Conservation (phyloP, 2,329 filamentous ascomycete genomes). For the Fonsecaea pedrosoi region DNA sequence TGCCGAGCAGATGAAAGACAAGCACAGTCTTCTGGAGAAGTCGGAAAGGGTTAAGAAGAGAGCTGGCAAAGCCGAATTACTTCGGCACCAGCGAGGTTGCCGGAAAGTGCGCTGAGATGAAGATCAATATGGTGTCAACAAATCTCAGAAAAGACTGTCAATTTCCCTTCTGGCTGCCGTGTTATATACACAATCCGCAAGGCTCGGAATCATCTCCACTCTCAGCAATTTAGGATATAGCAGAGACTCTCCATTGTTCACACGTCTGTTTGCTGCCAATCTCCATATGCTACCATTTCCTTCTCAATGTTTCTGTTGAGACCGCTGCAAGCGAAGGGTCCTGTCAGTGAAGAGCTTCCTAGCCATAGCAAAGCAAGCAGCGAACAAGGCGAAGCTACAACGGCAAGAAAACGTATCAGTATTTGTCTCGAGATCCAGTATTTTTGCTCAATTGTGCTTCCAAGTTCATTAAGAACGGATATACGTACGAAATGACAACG, state of each 20-base stretch:
- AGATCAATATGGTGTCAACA: slow-evolving; percentile 1
- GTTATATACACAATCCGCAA: slow-evolving; percentile 47
- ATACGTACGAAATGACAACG: slow-evolving; percentile 80
- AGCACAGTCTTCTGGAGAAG: background rate
- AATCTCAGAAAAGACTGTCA: slow-evolving; percentile 9
- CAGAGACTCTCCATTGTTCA: slow-evolving; percentile 6
- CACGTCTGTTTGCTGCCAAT: background rate
- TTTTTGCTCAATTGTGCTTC: background rate
- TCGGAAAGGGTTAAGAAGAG: background rate
- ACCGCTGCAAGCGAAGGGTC: slow-evolving; percentile 82
- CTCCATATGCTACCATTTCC: slow-evolving; percentile 32
- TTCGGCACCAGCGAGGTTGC: background rate
- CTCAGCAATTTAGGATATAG: slow-evolving; percentile 35
- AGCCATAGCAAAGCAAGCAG: slow-evolving; percentile 79
- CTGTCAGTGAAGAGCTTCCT: slow-evolving; percentile 89
- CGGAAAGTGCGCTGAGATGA: background rate
- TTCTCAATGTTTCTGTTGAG: slow-evolving; percentile 42
- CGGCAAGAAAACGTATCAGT: slow-evolving; percentile 11
- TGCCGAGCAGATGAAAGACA: background rate
- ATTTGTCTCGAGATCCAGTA: background rate
- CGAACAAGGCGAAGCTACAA: slow-evolving; percentile 69
- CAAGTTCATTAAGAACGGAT: slow-evolving; percentile 1
- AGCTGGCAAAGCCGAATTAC: background rate
- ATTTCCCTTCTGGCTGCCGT: slow-evolving; percentile 11
- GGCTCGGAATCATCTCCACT: slow-evolving; percentile 40